Evolutionary conservation across 2,329 filamentous ascomycete species (phyloP).

Genomic region (Aspergillus hiratsukae): DNA sequence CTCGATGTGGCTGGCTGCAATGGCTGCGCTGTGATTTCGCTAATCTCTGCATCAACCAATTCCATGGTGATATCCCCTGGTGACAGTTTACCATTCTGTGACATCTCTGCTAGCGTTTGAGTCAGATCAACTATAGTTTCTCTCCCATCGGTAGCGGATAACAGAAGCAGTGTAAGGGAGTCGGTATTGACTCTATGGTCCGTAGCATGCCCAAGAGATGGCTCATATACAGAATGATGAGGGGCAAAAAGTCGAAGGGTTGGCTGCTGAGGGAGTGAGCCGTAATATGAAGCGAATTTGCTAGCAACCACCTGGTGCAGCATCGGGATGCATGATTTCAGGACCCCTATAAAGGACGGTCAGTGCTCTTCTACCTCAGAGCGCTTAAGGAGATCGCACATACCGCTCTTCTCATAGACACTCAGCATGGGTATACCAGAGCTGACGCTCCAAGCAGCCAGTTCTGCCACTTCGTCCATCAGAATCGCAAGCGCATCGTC

Average conservation of each 20-base stretch:
- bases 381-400: slow-evolving; percentile 16
- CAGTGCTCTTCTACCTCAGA: neutral
- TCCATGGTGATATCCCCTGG: slow-evolving; percentile 78
- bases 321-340: slow-evolving; percentile 85
- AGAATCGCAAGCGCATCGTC: slow-evolving; percentile 75
- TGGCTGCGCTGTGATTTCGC: slow-evolving; percentile 46
- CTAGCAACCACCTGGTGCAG: slow-evolving; percentile 73
- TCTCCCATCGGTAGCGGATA: slow-evolving; percentile 83
- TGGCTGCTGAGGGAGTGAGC: slow-evolving; percentile 60
- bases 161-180: slow-evolving; percentile 63
- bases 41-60: slow-evolving; percentile 84
- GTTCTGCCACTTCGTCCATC: slow-evolving; percentile 84
- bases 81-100: slow-evolving; percentile 77
- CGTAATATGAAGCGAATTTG: slow-evolving; percentile 85
- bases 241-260: slow-evolving; percentile 68
- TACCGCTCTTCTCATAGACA: slow-evolving; percentile 88
- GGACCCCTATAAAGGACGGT: slow-evolving; percentile 55
- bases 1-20: slow-evolving; percentile 12
- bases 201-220: slow-evolving; percentile 12
- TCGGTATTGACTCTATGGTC: slow-evolving; percentile 20
- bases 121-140: slow-evolving; percentile 95
- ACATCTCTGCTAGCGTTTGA: slow-evolving; percentile 91
- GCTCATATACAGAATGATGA: slow-evolving; percentile 53
- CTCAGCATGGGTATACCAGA: slow-evolving; percentile 83
- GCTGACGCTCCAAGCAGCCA: slow-evolving; percentile 88